phyloP scores from a whole-genome alignment of 345 rosid species.

The Gossypium sturtianum region DNA sequence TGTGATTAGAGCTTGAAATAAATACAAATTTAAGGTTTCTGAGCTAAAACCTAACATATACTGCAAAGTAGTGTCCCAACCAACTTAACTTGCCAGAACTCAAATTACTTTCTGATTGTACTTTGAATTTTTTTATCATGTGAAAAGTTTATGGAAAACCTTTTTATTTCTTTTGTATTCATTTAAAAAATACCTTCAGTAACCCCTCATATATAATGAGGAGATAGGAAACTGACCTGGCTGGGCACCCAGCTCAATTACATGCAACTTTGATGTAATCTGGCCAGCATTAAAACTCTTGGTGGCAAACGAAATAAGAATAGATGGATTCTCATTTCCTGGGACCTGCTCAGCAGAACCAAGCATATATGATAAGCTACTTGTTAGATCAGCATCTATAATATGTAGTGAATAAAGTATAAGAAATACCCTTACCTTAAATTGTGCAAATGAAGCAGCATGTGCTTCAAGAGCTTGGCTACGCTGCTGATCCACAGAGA shows the following conservation, averaged over 20 bases:
- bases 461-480: constrained; percentile 99
- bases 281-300: constrained; percentile 90
- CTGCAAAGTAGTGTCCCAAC: not conserved
- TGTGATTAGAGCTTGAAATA: not conserved
- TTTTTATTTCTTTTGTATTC: not conserved
- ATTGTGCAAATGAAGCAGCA: constrained; percentile 95
- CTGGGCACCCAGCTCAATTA: constrained; percentile 96
- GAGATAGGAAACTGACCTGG: constrained; percentile 43
- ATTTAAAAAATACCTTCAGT: not conserved
- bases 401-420: not conserved
- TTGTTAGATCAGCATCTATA: not conserved
- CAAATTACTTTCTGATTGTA: not conserved
- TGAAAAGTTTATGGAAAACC: not conserved
- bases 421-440: constrained; percentile 43
- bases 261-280: constrained; percentile 86
- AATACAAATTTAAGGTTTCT: not conserved
- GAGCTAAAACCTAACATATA: not conserved
- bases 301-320: constrained; percentile 84
- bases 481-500: constrained; percentile 94
- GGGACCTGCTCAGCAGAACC: constrained; percentile 46
- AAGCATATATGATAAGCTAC: not conserved
- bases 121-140: not conserved
- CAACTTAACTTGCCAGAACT: not conserved
- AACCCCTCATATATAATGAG: not conserved
- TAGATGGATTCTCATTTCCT: constrained; percentile 96